phyloP scores from a whole-genome alignment of 768 basidiomycete species.

The Phallus indusiatus region DNA sequence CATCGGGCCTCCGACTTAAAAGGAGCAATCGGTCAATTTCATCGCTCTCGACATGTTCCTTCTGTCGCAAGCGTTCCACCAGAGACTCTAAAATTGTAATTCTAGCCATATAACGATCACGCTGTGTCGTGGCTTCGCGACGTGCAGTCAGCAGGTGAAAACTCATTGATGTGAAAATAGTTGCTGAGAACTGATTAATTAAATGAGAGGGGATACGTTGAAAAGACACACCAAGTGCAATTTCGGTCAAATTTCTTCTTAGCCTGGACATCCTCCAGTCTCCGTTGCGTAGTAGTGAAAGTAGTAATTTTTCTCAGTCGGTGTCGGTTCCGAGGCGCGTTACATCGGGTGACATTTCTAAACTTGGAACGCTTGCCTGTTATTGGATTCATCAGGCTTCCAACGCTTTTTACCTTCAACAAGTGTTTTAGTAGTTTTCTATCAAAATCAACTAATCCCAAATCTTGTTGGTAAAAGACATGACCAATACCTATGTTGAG shows the following conservation, averaged over 20 bases:
- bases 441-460: background rate
- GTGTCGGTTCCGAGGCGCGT: too few relatives aligned
- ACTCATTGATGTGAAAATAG: constrained; percentile 56
- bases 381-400: too few relatives aligned
- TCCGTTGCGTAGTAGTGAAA: background rate
- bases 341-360: too few relatives aligned
- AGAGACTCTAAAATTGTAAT: constrained; percentile 56
- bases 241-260: background rate
- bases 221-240: background rate
- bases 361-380: too few relatives aligned
- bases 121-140: constrained; percentile 41
- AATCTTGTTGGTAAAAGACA: background rate
- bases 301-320: background rate
- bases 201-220: background rate
- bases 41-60: constrained; percentile 33
- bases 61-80: constrained; percentile 39
- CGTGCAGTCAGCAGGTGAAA: constrained; percentile 55
- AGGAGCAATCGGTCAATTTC: constrained; percentile 47
- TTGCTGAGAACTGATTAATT: constrained; percentile 16
- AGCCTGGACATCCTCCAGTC: background rate
- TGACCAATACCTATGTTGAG: constrained; percentile 44
- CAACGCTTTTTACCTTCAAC: too few relatives aligned
- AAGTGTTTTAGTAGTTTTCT: too few relatives aligned
- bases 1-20: constrained; percentile 31
- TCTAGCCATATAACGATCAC: constrained; percentile 44